Percentiles rank a stretch among this genome's conserved stretches.
phyloP scores from a whole-genome alignment of 495 filamentous ascomycete genomes.

The Penicillium coffeae region DNA sequence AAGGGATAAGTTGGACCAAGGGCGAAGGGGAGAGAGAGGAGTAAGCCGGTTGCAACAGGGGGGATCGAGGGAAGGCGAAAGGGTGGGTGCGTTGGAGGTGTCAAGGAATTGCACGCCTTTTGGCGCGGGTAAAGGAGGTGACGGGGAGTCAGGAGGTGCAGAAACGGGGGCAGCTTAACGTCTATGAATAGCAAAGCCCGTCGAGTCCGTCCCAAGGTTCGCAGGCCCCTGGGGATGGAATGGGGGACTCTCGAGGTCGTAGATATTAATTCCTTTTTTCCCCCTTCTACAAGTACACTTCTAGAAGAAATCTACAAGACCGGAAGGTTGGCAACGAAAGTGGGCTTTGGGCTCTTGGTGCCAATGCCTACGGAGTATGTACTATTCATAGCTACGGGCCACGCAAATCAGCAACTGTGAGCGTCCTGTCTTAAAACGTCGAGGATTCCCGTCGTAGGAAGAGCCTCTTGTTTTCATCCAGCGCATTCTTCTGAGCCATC shows the following conservation, averaged over 20 bases:
- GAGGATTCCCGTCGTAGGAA: not conserved
- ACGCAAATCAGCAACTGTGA: not conserved
- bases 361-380: too few species aligned
- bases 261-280: too few species aligned
- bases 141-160: too few species aligned
- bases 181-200: too few species aligned
- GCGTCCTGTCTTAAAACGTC: not conserved
- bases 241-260: too few species aligned
- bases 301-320: too few species aligned
- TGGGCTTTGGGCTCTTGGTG: too few species aligned
- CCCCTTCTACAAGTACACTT: too few species aligned
- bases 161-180: not conserved
- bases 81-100: conserved; percentile 10
- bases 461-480: not conserved
- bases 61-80: conserved; percentile 3
- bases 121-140: too few species aligned
- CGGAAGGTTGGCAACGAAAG: too few species aligned
- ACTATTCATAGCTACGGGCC: not conserved
- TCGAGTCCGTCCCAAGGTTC: too few species aligned
- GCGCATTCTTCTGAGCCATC: not conserved
- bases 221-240: too few species aligned
- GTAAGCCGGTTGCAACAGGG: conserved; percentile 2
- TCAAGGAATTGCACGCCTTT: not conserved
- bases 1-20: conserved; percentile 1
- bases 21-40: not conserved